Evolutionary conservation across 768 basidiomycete genomes (phyloP).

Genomic region (Amylocystis lapponica): DNA sequence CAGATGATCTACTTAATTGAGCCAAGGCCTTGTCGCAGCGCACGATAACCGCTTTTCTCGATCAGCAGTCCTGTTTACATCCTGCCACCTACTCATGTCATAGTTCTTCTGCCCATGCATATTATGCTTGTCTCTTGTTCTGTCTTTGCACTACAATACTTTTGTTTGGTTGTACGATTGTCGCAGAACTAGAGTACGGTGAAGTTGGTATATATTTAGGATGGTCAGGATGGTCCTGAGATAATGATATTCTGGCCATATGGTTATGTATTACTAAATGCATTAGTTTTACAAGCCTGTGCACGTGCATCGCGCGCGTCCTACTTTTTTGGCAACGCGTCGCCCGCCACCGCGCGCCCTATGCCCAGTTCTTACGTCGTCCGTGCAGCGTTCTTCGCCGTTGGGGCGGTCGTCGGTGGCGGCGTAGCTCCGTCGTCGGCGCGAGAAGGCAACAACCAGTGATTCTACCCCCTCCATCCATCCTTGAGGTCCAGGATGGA

Average conservation of each 20-base stretch:
- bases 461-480: constrained; percentile 23
- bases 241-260: no score
- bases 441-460: constrained; percentile 25
- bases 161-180: constrained; percentile 3
- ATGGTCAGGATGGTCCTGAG: no score
- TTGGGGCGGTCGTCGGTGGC: constrained; percentile 78
- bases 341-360: no score
- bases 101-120: neutral
- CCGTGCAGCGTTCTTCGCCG: constrained; percentile 72
- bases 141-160: constrained; percentile 1
- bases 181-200: constrained; percentile 3
- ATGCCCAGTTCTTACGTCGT: constrained; percentile 47
- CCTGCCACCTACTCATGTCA: neutral
- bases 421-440: constrained; percentile 51
- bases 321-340: no score
- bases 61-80: neutral
- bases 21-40: neutral
- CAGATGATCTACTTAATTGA: neutral
- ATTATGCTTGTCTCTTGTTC: constrained; percentile 4
- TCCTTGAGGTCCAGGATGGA: constrained; percentile 35
- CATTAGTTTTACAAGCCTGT: no score
- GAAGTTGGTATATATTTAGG: constrained; percentile 9
- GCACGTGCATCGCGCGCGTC: no score
- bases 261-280: no score
- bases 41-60: neutral